phyloP scores from a whole-genome alignment of 2,329 filamentous ascomycete genomes.

The Stachybotrys chartarum region DNA sequence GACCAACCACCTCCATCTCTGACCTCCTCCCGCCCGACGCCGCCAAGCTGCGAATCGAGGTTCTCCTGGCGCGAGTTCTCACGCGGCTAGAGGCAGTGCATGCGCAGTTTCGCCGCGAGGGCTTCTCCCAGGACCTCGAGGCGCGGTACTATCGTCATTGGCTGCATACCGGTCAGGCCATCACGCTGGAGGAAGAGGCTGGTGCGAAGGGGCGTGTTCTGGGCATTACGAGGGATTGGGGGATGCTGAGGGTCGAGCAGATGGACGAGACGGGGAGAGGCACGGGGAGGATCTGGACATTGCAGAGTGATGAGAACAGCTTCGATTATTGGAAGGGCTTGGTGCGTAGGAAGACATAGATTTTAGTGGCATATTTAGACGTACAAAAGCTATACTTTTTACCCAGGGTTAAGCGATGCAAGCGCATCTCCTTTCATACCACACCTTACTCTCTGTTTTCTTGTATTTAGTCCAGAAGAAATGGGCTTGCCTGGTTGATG shows the following conservation, averaged over 20 bases:
- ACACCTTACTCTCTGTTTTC: too few species aligned
- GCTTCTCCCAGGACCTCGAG: conserved; percentile 70
- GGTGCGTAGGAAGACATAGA: conserved; percentile 67
- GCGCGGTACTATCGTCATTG: conserved; percentile 72
- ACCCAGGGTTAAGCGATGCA: too few species aligned
- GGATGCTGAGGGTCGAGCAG: conserved; percentile 79
- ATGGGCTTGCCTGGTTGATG: too few species aligned
- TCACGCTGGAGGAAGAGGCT: conserved; percentile 73
- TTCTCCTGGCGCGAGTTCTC: conserved; percentile 73
- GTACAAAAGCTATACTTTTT: too few species aligned
- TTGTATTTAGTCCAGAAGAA: too few species aligned
- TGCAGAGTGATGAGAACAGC: conserved; percentile 96
- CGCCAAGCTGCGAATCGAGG: conserved; percentile 63
- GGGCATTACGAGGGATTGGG: conserved; percentile 90
- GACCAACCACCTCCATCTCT: conserved; percentile 81
- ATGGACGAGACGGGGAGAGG: conserved; percentile 62
- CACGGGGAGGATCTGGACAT: conserved; percentile 71
- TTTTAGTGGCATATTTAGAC: too few species aligned
- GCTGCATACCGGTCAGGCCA: conserved; percentile 70
- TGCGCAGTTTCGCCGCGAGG: conserved; percentile 61
- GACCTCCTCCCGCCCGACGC: conserved; percentile 52
- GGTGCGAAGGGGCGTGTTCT: conserved; percentile 69
- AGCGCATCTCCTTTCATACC: too few species aligned
- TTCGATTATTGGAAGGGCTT: conserved; percentile 96
- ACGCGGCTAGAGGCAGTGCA: conserved; percentile 75